Evolutionary conservation across 768 basidiomycete genomes (phyloP).

Genomic region (Strobilomyces dryophilus): DNA sequence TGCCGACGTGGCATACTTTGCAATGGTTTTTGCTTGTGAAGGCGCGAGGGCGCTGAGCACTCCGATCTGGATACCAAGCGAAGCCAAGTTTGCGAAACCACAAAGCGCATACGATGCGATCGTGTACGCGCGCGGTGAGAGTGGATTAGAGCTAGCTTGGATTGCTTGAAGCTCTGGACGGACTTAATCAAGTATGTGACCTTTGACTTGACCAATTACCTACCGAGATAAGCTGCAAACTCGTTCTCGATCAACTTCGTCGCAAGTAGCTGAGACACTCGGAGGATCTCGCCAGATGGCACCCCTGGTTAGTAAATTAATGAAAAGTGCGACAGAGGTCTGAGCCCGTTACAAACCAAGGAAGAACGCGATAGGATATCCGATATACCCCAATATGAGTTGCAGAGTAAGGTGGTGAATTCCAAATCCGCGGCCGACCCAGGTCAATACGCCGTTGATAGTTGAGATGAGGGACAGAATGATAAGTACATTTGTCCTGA

Average conservation of each 20-base stretch:
- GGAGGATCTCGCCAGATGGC: constrained; percentile 75
- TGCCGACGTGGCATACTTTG: constrained; percentile 61
- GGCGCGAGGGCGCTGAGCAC: constrained; percentile 70
- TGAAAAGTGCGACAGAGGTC: neutral
- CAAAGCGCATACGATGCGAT: constrained; percentile 87
- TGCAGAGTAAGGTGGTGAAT: constrained; percentile 80
- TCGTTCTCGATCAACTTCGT: constrained; percentile 88
- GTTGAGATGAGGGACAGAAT: constrained; percentile 77
- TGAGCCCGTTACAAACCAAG: constrained; percentile 32
- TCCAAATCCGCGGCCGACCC: constrained; percentile 84
- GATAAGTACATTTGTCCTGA: constrained; percentile 78
- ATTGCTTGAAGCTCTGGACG: constrained; percentile 39
- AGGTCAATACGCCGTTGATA: constrained; percentile 83
- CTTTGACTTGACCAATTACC: constrained; percentile 2
- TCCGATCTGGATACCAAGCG: constrained; percentile 83
- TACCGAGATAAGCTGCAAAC: constrained; percentile 67
- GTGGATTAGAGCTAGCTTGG: constrained; percentile 45
- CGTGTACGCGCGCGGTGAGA: constrained; percentile 70
- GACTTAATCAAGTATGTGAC: neutral
- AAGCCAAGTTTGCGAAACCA: constrained; percentile 86
- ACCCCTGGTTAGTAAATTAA: constrained; percentile 43
- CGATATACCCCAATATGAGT: constrained; percentile 80
- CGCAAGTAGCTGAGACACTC: constrained; percentile 75
- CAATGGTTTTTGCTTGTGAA: constrained; percentile 65
- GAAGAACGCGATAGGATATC: constrained; percentile 86